Conservation (phyloP, 192 early-diverging fungal genomes). For the Chytriomyces hyalinus region DNA sequence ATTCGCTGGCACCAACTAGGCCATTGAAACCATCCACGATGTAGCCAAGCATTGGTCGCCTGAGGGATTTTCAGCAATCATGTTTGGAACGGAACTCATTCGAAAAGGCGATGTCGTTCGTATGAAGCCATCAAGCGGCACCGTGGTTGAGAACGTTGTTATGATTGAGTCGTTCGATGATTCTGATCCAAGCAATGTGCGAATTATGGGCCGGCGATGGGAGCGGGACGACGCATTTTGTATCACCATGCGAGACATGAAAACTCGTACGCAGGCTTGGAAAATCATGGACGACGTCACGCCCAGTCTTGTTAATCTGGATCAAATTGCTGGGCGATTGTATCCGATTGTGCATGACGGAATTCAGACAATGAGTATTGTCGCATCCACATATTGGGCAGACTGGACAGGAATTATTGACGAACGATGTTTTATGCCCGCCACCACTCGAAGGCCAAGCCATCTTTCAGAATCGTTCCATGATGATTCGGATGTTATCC, state of each 20-base stretch:
- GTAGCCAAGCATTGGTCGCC: constrained; percentile 12
- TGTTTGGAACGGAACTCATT: constrained; percentile 37
- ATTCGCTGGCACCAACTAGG: background rate
- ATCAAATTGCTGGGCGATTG: constrained; percentile 31
- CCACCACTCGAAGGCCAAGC: background rate
- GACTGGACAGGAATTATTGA: constrained; percentile 21
- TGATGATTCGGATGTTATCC: constrained; percentile 25
- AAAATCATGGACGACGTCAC: constrained; percentile 14
- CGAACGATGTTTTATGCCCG: constrained; percentile 3
- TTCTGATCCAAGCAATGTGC: background rate
- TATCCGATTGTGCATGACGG: constrained; percentile 34
- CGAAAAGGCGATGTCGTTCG: constrained; percentile 40
- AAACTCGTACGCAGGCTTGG: constrained; percentile 17
- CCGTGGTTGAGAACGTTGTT: constrained; percentile 3
- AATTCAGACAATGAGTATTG: background rate
- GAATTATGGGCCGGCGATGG: constrained; percentile 12
- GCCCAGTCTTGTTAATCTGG: constrained; percentile 3
- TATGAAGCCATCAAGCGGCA: constrained; percentile 3
- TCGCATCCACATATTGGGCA: constrained; percentile 21
- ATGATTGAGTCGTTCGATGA: background rate
- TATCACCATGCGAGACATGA: constrained; percentile 1
- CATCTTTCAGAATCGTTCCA: background rate
- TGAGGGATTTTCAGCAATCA: constrained; percentile 15
- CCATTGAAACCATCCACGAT: background rate
- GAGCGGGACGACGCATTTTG: constrained; percentile 25